Percentiles rank a stretch among this genome's conserved stretches.
Conservation (phyloP, 441 rosid species). For the Populus hybrid region DNA sequence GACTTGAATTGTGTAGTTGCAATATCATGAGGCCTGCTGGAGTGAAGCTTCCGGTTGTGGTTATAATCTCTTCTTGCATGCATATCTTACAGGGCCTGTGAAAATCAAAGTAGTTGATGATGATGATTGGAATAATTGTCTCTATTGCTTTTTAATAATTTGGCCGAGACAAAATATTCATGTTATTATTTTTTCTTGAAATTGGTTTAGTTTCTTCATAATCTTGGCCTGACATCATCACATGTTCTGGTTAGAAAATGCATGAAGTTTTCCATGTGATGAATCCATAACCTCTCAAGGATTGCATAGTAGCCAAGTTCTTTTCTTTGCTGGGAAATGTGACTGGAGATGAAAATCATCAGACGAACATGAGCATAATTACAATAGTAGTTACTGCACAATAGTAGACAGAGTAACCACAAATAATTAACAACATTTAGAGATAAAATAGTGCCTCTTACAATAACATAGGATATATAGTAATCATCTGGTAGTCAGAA, state of each 20-base stretch:
- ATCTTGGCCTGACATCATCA: not conserved
- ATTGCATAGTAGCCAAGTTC: not conserved
- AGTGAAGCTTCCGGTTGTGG: not conserved
- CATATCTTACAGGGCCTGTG: not conserved
- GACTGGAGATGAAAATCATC: not conserved
- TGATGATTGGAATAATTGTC: not conserved
- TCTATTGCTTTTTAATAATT: not conserved
- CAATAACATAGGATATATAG: slow-evolving; percentile 1
- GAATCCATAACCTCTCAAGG: not conserved
- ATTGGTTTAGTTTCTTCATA: not conserved
- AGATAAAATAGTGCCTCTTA: slow-evolving; percentile 1
- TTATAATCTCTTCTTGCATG: not conserved
- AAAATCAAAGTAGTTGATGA: not conserved
- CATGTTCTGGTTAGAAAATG: not conserved
- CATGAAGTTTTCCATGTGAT: not conserved
- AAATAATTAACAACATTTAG: slow-evolving; percentile 7
- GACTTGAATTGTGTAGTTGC: not conserved
- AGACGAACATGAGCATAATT: not conserved
- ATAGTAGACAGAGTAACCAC: slow-evolving; percentile 10
- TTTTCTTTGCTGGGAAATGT: not conserved
- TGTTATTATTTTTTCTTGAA: not conserved
- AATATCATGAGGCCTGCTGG: not conserved
- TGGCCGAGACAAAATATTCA: not conserved
- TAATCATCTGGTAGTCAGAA: not conserved
- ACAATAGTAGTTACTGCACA: slow-evolving; percentile 7